A percentile compares a stretch with the other conserved stretches of the same genome.
Conservation (phyloP, 352 stramenopile species). For the Phytophthora vignae region DNA sequence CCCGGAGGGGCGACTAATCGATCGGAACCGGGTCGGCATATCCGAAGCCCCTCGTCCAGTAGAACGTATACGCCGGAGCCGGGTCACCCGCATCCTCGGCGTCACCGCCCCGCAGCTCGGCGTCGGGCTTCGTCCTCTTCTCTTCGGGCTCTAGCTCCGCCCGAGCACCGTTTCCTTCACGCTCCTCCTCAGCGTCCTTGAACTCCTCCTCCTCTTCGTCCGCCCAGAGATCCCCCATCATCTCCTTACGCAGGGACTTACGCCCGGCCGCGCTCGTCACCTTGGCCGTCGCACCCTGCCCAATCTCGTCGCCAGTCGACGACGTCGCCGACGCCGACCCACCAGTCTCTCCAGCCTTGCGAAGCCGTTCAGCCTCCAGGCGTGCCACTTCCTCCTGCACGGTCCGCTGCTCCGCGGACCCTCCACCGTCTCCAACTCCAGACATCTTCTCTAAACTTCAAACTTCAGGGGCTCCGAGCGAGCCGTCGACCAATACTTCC, state of each 20-base stretch:
- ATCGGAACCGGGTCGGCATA: neutral
- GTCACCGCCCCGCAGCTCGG: neutral
- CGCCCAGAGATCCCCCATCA: too few species aligned
- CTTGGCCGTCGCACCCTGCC: neutral
- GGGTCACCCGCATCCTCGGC: neutral
- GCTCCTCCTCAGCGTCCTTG: neutral
- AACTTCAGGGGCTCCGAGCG: neutral
- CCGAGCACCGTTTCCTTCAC: neutral
- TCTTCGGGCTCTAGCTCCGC: neutral
- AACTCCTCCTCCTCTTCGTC: neutral
- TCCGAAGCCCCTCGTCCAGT: neutral
- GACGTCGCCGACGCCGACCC: neutral
- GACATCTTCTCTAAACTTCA: neutral
- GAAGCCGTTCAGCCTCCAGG: neutral
- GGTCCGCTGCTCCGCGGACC: neutral
- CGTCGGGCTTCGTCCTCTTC: neutral
- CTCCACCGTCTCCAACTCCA: neutral
- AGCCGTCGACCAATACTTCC: neutral
- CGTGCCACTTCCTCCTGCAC: neutral
- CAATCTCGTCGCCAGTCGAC: neutral
- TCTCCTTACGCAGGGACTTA: neutral
- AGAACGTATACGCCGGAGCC: neutral
- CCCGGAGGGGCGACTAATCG: too few species aligned
- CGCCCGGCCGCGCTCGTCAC: neutral
- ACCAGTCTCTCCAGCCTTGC: neutral